Percentiles rank a stretch among this genome's conserved stretches.
phyloP scores from a whole-genome alignment of 2,329 filamentous ascomycete species.

The Diaporthe vaccinii region DNA sequence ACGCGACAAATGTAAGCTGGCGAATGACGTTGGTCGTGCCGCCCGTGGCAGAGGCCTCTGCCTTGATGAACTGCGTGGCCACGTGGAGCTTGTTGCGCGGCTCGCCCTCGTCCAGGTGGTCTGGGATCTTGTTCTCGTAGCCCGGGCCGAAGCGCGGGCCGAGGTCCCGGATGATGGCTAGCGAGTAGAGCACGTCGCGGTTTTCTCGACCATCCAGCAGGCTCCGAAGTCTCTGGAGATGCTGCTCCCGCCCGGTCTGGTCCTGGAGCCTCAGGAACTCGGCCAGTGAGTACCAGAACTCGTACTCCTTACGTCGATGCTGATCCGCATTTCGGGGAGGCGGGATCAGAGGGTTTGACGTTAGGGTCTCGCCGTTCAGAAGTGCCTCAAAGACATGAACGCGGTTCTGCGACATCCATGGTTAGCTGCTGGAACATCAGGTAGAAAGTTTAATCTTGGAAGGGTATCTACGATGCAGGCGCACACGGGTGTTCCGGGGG shows the following conservation, averaged over 20 bases:
- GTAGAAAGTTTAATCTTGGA: too few species aligned
- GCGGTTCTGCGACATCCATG: slow-evolving; percentile 60
- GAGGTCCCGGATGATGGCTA: slow-evolving; percentile 83
- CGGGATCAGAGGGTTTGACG: slow-evolving; percentile 67
- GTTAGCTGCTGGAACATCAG: background rate
- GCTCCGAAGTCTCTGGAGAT: slow-evolving; percentile 74
- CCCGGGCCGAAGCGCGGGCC: slow-evolving; percentile 74
- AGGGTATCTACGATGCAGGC: background rate
- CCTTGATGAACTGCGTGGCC: slow-evolving; percentile 77
- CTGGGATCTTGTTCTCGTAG: slow-evolving; percentile 68
- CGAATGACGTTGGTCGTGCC: slow-evolving; percentile 82
- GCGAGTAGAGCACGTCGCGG: slow-evolving; percentile 90
- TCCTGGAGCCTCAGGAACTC: slow-evolving; percentile 76
- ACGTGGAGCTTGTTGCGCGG: slow-evolving; percentile 76
- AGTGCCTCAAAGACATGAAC: slow-evolving; percentile 83
- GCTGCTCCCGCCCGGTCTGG: slow-evolving; percentile 73
- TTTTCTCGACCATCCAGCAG: slow-evolving; percentile 87
- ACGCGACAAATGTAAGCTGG: slow-evolving; percentile 76
- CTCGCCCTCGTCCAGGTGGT: slow-evolving; percentile 76
- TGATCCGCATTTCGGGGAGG: slow-evolving; percentile 65
- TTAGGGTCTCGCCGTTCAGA: slow-evolving; percentile 78
- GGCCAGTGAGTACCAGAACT: slow-evolving; percentile 87
- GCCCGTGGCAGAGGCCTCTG: slow-evolving; percentile 73
- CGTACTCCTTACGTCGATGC: slow-evolving; percentile 72
- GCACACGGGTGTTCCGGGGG: background rate